Conservation (phyloP, 164 flowering plant genomes). For the Santalum album region DNA sequence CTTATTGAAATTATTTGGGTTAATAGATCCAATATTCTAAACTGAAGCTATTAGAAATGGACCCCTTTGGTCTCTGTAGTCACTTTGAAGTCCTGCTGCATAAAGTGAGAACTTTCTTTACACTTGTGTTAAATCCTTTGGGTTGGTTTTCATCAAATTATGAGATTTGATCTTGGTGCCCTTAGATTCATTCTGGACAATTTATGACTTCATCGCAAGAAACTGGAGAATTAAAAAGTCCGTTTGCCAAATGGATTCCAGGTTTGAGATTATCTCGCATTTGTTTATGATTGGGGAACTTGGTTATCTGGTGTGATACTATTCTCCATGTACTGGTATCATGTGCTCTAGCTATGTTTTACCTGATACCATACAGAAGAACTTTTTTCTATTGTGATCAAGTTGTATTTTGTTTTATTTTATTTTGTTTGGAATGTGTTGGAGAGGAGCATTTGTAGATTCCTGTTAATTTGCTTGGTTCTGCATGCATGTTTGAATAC, state of each 20-base stretch:
- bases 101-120: neutral
- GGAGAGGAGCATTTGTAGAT: too few species aligned
- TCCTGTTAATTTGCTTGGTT: too few species aligned
- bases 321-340: too few species aligned
- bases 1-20: too few species aligned
- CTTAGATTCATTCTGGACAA: neutral
- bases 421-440: too few species aligned
- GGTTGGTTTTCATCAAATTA: neutral
- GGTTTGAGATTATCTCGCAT: neutral
- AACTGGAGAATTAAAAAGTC: neutral
- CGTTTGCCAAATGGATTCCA: neutral
- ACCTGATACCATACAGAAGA: too few species aligned
- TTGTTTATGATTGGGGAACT: neutral
- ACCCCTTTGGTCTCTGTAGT: neutral
- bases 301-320: neutral
- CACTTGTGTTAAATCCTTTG: neutral
- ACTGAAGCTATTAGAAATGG: neutral
- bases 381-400: too few species aligned
- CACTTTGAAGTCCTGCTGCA: neutral
- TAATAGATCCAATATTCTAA: neutral
- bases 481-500: too few species aligned
- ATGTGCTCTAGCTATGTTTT: too few species aligned
- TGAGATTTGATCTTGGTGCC: neutral
- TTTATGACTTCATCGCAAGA: neutral
- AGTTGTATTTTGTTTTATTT: too few species aligned